These are phyloP conservation scores for Leccinum subfulvum DNA, from an alignment of 1,284 basidiomycete species.

Conservation along the genomic window DNA sequence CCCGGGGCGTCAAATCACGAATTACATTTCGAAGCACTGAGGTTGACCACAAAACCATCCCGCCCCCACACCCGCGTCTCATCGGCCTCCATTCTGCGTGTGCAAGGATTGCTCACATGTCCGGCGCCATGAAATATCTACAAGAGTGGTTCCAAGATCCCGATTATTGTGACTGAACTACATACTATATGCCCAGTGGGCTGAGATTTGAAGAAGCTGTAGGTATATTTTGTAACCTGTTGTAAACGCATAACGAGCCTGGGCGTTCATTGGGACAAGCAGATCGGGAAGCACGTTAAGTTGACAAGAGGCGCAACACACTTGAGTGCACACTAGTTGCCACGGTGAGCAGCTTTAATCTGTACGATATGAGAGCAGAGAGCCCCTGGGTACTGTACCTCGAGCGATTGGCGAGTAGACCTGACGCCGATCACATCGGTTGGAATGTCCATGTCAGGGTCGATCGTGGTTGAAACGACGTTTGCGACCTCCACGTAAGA, in stretches of 20 bases:
- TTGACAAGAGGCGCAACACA: neutral
- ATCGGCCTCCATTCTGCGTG: neutral
- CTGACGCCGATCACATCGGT: neutral
- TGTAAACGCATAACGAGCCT: too few species aligned
- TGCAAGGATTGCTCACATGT: neutral
- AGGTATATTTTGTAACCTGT: neutral
- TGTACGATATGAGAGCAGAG: neutral
- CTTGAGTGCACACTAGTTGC: neutral
- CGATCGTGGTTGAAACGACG: neutral
- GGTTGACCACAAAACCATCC: neutral
- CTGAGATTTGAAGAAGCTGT: neutral
- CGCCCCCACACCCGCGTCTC: neutral
- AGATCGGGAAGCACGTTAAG: neutral
- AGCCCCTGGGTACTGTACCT: neutral
- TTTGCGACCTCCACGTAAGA: neutral
- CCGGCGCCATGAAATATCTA: neutral
- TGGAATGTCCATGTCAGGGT: neutral
- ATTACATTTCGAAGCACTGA: neutral
- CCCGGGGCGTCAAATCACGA: neutral
- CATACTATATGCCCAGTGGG: too few species aligned
- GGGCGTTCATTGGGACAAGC: too few species aligned
- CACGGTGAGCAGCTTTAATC: neutral
- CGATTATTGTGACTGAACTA: neutral
- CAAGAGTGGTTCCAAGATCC: neutral
- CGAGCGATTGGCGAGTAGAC: neutral